A percentile compares a stretch with the other conserved stretches of the same genome.
Evolutionary conservation across 108 stramenopile species (phyloP).

Genomic region (Skeletonema marinoi): DNA sequence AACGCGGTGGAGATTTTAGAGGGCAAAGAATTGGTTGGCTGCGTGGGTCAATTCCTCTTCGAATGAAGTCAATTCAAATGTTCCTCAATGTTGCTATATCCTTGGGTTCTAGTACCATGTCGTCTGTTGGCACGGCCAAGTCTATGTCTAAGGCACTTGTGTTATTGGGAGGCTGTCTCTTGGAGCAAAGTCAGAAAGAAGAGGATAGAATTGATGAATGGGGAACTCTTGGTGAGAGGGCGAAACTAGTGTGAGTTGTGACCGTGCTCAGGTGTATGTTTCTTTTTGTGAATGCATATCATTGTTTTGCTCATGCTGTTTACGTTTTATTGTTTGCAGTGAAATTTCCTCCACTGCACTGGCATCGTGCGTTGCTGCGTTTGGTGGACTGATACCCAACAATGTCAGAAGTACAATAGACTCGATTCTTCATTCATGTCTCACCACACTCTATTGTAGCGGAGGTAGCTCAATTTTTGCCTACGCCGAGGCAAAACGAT

Average conservation of each 20-base stretch:
- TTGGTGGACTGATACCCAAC: constrained; percentile 44
- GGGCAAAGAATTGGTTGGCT: constrained; percentile 20
- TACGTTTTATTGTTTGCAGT: neutral
- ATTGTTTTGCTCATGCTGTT: neutral
- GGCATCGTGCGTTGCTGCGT: constrained; percentile 36
- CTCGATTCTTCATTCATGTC: constrained; percentile 34
- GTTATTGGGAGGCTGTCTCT: constrained; percentile 43
- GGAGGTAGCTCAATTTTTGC: constrained; percentile 22
- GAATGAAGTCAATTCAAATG: constrained; percentile 16
- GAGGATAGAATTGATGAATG: constrained; percentile 27
- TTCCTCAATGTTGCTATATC: constrained; percentile 22
- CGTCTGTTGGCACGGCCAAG: constrained; percentile 20
- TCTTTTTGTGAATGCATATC: neutral
- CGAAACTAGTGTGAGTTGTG: constrained; percentile 9
- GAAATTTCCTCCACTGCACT: constrained; percentile 34
- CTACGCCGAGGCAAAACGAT: constrained; percentile 27
- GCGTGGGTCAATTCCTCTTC: constrained; percentile 43
- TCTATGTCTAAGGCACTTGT: constrained; percentile 31
- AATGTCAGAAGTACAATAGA: constrained; percentile 42
- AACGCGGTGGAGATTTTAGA: neutral
- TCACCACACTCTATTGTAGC: constrained; percentile 20
- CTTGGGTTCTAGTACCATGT: constrained; percentile 40
- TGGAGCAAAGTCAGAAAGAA: constrained; percentile 24
- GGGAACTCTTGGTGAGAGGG: constrained; percentile 34
- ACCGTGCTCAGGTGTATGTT: constrained; percentile 11